Base-by-base conservation (phyloP, 1,139 yeast genomes). In the Meyerozyma carpophila region DNA sequence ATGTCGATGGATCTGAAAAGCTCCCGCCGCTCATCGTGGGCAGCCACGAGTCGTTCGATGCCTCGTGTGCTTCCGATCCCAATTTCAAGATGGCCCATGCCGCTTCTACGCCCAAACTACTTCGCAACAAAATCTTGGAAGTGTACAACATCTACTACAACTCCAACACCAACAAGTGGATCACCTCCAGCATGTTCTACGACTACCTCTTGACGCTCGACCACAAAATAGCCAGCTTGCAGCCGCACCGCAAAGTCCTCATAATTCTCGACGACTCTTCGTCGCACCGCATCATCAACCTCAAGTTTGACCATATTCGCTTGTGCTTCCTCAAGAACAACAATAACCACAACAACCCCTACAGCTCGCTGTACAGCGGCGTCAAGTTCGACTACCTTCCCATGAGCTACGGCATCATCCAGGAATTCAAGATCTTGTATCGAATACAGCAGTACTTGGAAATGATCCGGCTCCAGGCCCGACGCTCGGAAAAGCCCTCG, bases 141-240 rank as follows among this genome's bases (percentile, higher is more conserved):
- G 68, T 67, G 29, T 79, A 79, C 55, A 75, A 77, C 25, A 64
- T 82, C 8, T 66, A 73, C 20, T 81, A 81, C 59, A 81, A 79
- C 50, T 77, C 82, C 43, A 81, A 82, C 51, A 70, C 75, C 42
- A 79, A 79, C 58, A 79, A 81, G 46, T 81, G 86, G 85, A 65
- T 82, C 32, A 81, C 87, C 2, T 76, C 84, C n/a, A 76, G 80
- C 32, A 64, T 80, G 62, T 81, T 82, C 52, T 83, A 81, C 50
- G 80, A 81, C 52, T 82, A 84, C 72, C 58, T 82, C 24, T 65
- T 78, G 3, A 69, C 81, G 7, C 62, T 82, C 55, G 87, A 82
- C 50, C 84, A 81, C 53, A 73, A 83, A 50, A 53, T 73, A 8
- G 55, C 65, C 9, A 61, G 72, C 43, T 62, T 65, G 29, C 51